phyloP scores from a whole-genome alignment of 2,329 filamentous ascomycete species.

The Hymenoscyphus fraxineus region DNA sequence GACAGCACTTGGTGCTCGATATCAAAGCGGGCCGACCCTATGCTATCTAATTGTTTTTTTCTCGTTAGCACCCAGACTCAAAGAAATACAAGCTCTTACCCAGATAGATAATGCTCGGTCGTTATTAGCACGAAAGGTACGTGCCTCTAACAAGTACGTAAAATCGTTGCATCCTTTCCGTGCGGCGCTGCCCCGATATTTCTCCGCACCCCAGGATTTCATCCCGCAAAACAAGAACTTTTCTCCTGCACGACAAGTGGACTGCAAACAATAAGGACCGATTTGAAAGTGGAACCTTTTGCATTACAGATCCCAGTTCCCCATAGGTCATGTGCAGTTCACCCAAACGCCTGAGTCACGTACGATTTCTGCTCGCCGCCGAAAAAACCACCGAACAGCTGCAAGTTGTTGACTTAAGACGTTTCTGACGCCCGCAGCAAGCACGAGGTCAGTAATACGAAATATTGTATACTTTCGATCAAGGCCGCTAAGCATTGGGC shows the following conservation, averaged over 20 bases:
- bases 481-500: background rate
- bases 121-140: background rate
- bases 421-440: background rate
- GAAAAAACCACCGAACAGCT: background rate
- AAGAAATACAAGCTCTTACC: background rate
- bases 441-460: background rate
- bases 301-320: background rate
- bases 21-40: background rate
- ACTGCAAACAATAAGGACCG: background rate
- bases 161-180: background rate
- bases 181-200: background rate
- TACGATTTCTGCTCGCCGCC: background rate
- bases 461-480: background rate
- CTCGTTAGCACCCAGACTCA: background rate
- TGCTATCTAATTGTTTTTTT: background rate
- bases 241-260: background rate
- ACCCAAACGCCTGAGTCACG: background rate
- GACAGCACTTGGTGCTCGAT: background rate
- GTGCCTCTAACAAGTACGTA: background rate
- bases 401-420: background rate
- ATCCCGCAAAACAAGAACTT: background rate
- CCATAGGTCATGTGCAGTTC: background rate
- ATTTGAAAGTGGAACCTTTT: background rate
- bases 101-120: background rate
- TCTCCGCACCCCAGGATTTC: slow-evolving; percentile 1